phyloP scores from a whole-genome alignment of 192 early-diverging fungal species.

The Rhizoclosmatium globosum region DNA sequence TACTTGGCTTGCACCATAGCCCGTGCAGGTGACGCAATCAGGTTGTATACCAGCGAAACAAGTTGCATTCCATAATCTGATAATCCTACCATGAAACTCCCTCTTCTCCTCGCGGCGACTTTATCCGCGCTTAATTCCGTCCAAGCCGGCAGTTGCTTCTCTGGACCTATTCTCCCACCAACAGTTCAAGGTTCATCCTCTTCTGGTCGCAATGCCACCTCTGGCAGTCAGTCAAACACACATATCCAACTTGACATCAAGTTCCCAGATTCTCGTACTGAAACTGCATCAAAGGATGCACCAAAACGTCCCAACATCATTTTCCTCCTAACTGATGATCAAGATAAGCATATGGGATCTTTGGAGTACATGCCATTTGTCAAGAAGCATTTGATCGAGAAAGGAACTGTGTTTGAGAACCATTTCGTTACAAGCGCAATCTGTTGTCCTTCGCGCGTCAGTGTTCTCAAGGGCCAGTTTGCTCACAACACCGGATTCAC shows the following conservation, averaged over 20 bases:
- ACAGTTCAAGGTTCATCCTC: not conserved
- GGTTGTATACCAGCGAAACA: too few species aligned
- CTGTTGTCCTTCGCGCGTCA: constrained; percentile 71
- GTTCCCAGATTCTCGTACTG: not conserved
- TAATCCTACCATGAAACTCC: too few species aligned
- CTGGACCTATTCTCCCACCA: not conserved
- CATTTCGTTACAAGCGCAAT: constrained; percentile 70
- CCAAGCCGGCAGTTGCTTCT: not conserved
- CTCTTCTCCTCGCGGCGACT: too few species aligned
- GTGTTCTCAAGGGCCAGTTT: constrained; percentile 65
- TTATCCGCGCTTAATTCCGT: not conserved
- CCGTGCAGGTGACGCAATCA: too few species aligned
- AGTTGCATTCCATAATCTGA: too few species aligned
- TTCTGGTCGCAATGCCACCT: not conserved
- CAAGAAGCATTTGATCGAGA: constrained; percentile 64
- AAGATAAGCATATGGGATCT: constrained; percentile 63
- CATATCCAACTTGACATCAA: not conserved
- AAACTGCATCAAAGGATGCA: not conserved
- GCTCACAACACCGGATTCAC: constrained; percentile 68
- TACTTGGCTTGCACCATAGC: too few species aligned
- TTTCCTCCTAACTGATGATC: constrained; percentile 73
- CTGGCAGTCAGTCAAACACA: not conserved
- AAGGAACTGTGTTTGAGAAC: constrained; percentile 67
- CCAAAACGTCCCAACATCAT: constrained; percentile 64
- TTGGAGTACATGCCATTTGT: constrained; percentile 67